Evolutionary conservation across 192 early-diverging fungal genomes (phyloP).

Genomic region (Coemansia reversa): DNA sequence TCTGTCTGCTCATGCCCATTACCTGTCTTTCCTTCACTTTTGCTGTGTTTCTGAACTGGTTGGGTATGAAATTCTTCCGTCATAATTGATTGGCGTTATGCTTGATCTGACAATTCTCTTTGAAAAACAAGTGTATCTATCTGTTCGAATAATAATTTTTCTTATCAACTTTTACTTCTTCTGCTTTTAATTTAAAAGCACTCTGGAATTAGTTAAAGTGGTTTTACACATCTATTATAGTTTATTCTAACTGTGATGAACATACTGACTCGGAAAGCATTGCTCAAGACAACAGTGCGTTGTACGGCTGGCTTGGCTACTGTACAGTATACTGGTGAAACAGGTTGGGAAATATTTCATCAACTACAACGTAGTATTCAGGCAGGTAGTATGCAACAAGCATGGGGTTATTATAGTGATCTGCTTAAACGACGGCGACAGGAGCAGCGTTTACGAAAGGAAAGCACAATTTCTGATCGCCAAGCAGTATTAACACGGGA

Average conservation of each 20-base stretch:
- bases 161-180: neutral
- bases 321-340: neutral
- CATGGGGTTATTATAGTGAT: too few species aligned
- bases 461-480: too few species aligned
- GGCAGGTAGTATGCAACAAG: too few species aligned
- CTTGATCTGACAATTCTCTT: neutral
- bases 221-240: neutral
- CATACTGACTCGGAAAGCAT: neutral
- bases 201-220: neutral
- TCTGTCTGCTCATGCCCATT: slow-evolving; percentile 78
- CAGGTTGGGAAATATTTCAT: too few species aligned
- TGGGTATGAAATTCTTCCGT: slow-evolving; percentile 91
- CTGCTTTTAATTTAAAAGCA: too few species aligned
- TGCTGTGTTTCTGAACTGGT: slow-evolving; percentile 89
- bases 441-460: too few species aligned
- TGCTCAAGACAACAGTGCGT: neutral
- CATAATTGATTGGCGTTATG: slow-evolving; percentile 63
- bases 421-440: too few species aligned
- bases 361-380: too few species aligned
- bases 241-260: neutral
- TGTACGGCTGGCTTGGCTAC: neutral
- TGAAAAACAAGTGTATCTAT: too few species aligned
- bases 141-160: too few species aligned
- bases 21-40: slow-evolving; percentile 72
- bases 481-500: too few species aligned